Evolutionary conservation across 495 filamentous ascomycete species (phyloP).

Genomic region (Penicillium goetzii): DNA sequence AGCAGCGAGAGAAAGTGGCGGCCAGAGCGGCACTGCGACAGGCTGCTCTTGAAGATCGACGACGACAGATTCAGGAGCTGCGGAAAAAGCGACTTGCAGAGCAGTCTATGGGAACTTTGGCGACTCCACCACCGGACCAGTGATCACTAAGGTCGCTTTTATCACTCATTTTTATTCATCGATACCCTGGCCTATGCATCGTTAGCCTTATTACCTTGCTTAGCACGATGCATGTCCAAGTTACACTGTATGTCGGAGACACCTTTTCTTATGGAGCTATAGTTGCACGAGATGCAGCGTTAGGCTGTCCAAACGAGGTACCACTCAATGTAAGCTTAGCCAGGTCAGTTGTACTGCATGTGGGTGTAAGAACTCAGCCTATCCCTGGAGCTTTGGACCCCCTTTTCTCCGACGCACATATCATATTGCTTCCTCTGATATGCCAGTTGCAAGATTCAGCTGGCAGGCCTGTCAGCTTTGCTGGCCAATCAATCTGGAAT

Average conservation of each 20-base stretch:
- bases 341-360: too few species aligned
- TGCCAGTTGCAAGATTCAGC: too few species aligned
- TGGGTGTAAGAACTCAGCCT: too few species aligned
- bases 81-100: neutral
- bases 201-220: neutral
- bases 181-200: neutral
- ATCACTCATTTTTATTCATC: constrained; percentile 5
- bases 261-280: neutral
- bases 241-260: neutral
- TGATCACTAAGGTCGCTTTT: neutral
- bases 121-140: neutral
- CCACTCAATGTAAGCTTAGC: too few species aligned
- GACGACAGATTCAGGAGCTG: constrained; percentile 13
- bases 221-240: neutral
- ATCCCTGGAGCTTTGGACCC: too few species aligned
- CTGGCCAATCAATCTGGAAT: too few species aligned
- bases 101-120: neutral
- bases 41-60: constrained; percentile 13
- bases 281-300: neutral
- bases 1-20: constrained; percentile 42
- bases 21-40: constrained; percentile 1
- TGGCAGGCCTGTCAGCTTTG: too few species aligned
- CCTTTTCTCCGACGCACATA: too few species aligned
- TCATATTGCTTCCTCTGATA: too few species aligned
- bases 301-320: neutral